phyloP scores from a whole-genome alignment of 176 grass and related monocot species.

The Puccinellia tenuiflora region DNA sequence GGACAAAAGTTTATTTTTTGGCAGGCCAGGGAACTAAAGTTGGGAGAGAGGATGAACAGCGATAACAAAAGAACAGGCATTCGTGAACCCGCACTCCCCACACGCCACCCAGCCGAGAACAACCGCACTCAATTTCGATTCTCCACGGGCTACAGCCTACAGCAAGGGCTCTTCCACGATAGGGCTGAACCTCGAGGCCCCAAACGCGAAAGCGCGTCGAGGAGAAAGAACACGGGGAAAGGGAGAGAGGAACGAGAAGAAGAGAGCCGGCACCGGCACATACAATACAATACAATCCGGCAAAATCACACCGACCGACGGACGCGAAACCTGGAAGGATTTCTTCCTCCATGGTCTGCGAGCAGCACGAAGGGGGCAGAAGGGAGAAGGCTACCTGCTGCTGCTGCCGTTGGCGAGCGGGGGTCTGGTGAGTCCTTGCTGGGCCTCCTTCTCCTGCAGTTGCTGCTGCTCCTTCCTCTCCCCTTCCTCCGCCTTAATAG shows the following conservation, averaged over 20 bases:
- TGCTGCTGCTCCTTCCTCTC: not conserved
- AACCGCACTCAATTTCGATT: not conserved
- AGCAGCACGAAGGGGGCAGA: not conserved
- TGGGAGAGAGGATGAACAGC: not conserved
- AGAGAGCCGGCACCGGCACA: not conserved
- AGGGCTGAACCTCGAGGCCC: not conserved
- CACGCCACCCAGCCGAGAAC: not conserved
- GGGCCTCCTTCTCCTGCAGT: not conserved
- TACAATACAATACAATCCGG: not conserved
- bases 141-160: not conserved
- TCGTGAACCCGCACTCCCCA: not conserved
- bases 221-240: not conserved
- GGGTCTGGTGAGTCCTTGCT: conserved; percentile 28
- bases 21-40: not conserved
- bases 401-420: conserved; percentile 39
- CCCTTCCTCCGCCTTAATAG: conserved; percentile 36
- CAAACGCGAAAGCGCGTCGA: not conserved
- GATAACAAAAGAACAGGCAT: not conserved
- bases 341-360: not conserved
- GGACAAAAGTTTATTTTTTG: not conserved
- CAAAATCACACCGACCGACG: not conserved
- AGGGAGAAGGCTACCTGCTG: conserved; percentile 15
- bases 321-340: not conserved
- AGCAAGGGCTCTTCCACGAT: not conserved
- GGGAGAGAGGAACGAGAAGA: not conserved